Percentiles rank a stretch among this genome's conserved stretches.
Evolutionary conservation across 2,329 filamentous ascomycete species (phyloP).

Genomic region (Alternaria hordeiaustralica): DNA sequence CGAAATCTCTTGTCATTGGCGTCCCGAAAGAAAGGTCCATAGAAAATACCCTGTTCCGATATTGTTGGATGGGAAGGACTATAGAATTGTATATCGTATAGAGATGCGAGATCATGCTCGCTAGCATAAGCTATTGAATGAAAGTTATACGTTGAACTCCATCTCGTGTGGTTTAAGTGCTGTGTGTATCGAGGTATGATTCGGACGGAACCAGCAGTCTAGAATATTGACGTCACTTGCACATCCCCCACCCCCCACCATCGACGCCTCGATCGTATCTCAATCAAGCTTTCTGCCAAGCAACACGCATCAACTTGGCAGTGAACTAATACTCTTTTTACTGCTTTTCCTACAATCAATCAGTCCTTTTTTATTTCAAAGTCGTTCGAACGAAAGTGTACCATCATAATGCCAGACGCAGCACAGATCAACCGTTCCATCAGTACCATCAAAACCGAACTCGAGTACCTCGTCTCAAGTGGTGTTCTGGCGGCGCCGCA

Average conservation of each 20-base stretch:
- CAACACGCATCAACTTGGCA: slow-evolving; percentile 5
- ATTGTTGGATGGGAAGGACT: slow-evolving; percentile 8
- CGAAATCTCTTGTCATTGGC: slow-evolving; percentile 12
- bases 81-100: slow-evolving; percentile 17
- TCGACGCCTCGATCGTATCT: too few relatives aligned
- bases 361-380: too few relatives aligned
- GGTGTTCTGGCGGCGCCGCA: slow-evolving; percentile 24
- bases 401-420: slow-evolving; percentile 16
- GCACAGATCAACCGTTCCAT: slow-evolving; percentile 25
- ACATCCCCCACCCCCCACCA: too few relatives aligned
- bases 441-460: slow-evolving; percentile 20
- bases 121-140: not conserved
- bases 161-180: too few relatives aligned
- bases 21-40: slow-evolving; percentile 12
- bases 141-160: not conserved
- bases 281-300: slow-evolving; percentile 3
- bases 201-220: not conserved
- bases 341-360: not conserved
- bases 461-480: slow-evolving; percentile 23
- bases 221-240: slow-evolving; percentile 4
- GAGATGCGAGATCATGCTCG: not conserved
- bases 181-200: too few relatives aligned
- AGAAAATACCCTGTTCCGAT: slow-evolving; percentile 24
- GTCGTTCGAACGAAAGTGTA: not conserved
- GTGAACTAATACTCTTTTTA: not conserved